Percentiles rank a stretch among this genome's conserved stretches.
Evolutionary conservation across 2,329 filamentous ascomycete species (phyloP).

Genomic region (Cercospora sojina): DNA sequence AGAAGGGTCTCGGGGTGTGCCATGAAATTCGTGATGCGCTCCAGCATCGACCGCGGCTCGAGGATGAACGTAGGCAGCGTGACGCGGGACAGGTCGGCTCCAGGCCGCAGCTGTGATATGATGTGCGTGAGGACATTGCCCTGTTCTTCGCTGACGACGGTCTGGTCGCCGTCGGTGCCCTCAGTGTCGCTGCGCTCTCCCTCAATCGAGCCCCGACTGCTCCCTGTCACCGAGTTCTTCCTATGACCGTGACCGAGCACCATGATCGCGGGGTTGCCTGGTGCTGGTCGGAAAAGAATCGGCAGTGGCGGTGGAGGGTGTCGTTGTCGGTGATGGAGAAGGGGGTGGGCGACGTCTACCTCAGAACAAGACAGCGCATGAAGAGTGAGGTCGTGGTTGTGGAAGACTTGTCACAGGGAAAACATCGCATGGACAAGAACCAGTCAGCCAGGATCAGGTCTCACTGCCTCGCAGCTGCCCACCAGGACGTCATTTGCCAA

Average conservation of each 20-base stretch:
- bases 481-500: conserved; percentile 7
- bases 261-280: conserved; percentile 38
- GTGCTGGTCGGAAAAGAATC: conserved; percentile 2
- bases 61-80: conserved; percentile 96
- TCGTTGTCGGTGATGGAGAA: neutral
- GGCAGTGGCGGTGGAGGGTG: conserved; percentile 4
- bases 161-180: conserved; percentile 53
- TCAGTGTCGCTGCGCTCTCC: conserved; percentile 43
- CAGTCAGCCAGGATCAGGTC: conserved; percentile 4
- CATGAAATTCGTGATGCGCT: conserved; percentile 99
- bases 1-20: conserved; percentile 95
- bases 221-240: conserved; percentile 45
- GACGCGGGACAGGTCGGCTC: conserved; percentile 90
- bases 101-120: conserved; percentile 92
- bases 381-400: neutral
- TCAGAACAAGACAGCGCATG: neutral
- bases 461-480: neutral
- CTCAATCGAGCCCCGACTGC: conserved; percentile 46
- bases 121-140: conserved; percentile 96
- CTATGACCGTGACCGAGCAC: conserved; percentile 52
- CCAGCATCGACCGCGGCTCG: conserved; percentile 95
- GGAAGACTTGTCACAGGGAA: conserved; percentile 1
- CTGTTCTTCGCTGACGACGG: conserved; percentile 84
- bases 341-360: neutral
- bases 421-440: neutral